Evolutionary conservation across 192 early-diverging fungal genomes (phyloP), one percentile per base, ranked within the genome.

Genomic region (Podila clonocystis): DNA sequence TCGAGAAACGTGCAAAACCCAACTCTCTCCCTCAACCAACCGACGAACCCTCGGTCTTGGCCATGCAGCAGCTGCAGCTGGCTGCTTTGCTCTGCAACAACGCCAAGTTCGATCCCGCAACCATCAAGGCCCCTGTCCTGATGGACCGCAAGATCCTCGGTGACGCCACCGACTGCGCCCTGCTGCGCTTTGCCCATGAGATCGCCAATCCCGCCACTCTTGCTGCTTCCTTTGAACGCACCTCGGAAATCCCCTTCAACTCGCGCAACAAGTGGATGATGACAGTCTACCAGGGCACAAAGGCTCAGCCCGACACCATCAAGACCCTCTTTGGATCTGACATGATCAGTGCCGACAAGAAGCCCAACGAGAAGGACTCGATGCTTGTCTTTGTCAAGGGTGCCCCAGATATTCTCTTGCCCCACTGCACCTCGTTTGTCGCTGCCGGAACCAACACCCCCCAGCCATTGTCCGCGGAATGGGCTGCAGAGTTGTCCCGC

Each of bases 91-190:
- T 94, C 52, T 95, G 94, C 80, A 94, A 93, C 77, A 87, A 77
- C 55, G 92, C 96, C 33, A 62, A 63, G 11, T 94, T 95, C 63
- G 91, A 93, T 20, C 68, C 74, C 17, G 78, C 77, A 9, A 77
- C 88, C 2, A 48, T 83, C 20, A 29, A 84, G 8, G 55, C 88
- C 61, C 88, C 93, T 17, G 63, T 90, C 22, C 28, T 70, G 41
- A 15, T 45, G 22, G 88, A 94, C 60, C 90, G 95, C 49, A 75
- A 49, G 11, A 79, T 91, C 58, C 78, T 85, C 33, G 97, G 97
- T 28, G 96, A 98, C 84, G 91, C 95, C 20, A 98, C 97, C 9
- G 97, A 98, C 76, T 86, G 86, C 58, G 96, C 95, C 19, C 83
- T 98, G 3, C 84, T 98, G 48, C 85, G 92, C 9, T 94, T 94